These are phyloP conservation scores for Exophiala bonariae DNA, from an alignment of 2,329 filamentous ascomycete genomes.

Conservation along the genomic window DNA sequence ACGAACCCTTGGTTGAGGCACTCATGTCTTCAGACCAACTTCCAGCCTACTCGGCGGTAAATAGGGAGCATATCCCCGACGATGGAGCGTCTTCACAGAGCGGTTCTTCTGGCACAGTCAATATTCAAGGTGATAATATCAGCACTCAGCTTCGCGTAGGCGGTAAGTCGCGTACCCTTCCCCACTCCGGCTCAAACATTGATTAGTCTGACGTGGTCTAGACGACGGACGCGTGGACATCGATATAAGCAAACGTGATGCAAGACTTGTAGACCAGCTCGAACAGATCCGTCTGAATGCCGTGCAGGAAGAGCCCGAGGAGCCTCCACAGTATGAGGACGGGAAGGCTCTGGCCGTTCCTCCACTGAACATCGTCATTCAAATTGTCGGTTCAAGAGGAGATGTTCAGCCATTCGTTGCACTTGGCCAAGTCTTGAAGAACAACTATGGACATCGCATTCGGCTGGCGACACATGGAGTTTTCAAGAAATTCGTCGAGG, in stretches of 20 bases:
- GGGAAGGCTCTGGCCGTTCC: conserved; percentile 57
- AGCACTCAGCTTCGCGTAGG: conserved; percentile 8
- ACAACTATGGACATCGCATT: conserved; percentile 52
- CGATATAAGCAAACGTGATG: conserved; percentile 70
- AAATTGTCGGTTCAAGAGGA: conserved; percentile 70
- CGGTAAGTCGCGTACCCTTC: conserved; percentile 2
- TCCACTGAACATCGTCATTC: conserved; percentile 67
- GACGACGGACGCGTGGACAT: conserved; percentile 78
- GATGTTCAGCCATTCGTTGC: conserved; percentile 64
- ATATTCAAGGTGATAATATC: conserved; percentile 7
- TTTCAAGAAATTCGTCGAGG: conserved; percentile 55
- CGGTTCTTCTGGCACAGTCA: neutral
- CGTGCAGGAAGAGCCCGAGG: conserved; percentile 37
- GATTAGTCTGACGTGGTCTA: no score
- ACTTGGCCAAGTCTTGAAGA: conserved; percentile 51
- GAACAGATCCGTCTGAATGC: conserved; percentile 27
- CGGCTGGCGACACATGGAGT: conserved; percentile 57
- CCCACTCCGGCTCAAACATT: neutral
- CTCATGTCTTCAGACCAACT: no score
- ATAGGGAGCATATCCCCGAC: no score
- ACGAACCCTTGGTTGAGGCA: no score
- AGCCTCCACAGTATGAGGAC: conserved; percentile 66
- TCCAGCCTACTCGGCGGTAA: no score
- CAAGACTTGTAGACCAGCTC: conserved; percentile 66
- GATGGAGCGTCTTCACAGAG: no score